Evolutionary conservation across 2,329 filamentous ascomycete species (phyloP).

Genomic region (Neurospora sp.): DNA sequence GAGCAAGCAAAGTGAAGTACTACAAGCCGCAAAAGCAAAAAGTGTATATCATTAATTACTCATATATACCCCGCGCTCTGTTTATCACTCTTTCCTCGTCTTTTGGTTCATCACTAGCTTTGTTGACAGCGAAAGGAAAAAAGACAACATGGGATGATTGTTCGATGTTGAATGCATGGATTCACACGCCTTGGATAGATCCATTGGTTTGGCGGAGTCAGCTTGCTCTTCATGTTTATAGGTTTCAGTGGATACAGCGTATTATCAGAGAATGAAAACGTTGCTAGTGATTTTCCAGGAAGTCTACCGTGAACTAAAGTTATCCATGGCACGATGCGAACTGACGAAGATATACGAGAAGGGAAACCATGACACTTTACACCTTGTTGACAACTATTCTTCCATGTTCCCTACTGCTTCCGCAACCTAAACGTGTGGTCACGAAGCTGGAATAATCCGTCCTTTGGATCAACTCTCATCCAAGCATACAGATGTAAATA

Average conservation of each 20-base stretch:
- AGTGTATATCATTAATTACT: not conserved
- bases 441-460: too few species aligned
- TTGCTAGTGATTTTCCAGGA: too few species aligned
- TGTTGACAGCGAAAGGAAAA: not conserved
- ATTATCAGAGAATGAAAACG: too few species aligned
- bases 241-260: not conserved
- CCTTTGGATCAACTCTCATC: too few species aligned
- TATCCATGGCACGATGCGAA: too few species aligned
- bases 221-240: not conserved
- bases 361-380: too few species aligned
- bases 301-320: too few species aligned
- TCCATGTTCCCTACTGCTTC: too few species aligned
- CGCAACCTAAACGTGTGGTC: too few species aligned
- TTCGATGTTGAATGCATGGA: not conserved
- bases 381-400: too few species aligned
- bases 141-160: not conserved
- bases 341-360: too few species aligned
- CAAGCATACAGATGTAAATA: too few species aligned
- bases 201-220: not conserved
- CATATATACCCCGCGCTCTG: not conserved
- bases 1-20: not conserved
- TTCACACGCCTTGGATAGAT: not conserved
- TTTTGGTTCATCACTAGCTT: not conserved
- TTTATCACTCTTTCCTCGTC: not conserved
- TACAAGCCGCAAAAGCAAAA: not conserved